Percentiles rank a stretch among this genome's conserved stretches.
Conservation (phyloP, 2,329 filamentous ascomycete genomes). For the Trichoderma afroharzianum region DNA sequence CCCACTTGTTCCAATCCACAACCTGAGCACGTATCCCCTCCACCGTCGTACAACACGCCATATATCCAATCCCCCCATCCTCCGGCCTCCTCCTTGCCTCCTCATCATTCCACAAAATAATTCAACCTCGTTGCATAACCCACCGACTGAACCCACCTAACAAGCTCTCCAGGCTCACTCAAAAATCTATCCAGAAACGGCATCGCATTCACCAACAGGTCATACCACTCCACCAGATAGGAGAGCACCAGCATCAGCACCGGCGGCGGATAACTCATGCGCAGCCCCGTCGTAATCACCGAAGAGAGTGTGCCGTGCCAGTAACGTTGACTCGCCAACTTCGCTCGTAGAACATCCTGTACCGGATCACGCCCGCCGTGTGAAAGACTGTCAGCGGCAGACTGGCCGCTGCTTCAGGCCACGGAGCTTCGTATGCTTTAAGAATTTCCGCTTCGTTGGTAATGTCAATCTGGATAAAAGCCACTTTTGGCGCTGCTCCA, state of each 20-base stretch:
- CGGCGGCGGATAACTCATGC: constrained; percentile 32
- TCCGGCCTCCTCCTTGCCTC: constrained; percentile 35
- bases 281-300: constrained; percentile 29
- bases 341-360: no score
- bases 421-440: no score
- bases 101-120: constrained; percentile 36
- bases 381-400: constrained; percentile 24
- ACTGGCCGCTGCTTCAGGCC: constrained; percentile 26
- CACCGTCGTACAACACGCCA: constrained; percentile 34
- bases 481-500: no score
- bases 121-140: constrained; percentile 36
- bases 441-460: no score
- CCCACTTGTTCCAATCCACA: constrained; percentile 36
- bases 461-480: no score
- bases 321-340: no score
- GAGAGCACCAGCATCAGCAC: constrained; percentile 36
- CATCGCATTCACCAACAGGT: constrained; percentile 18
- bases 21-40: constrained; percentile 42
- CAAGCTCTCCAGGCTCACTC: constrained; percentile 32
- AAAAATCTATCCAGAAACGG: constrained; percentile 26
- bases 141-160: constrained; percentile 40
- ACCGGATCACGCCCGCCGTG: no score
- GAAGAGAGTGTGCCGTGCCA: no score
- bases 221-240: constrained; percentile 27
- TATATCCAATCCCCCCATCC: constrained; percentile 43